Evolutionary conservation across 78 protist genomes (phyloP).

Genomic region (Polysphondylium violaceum): DNA sequence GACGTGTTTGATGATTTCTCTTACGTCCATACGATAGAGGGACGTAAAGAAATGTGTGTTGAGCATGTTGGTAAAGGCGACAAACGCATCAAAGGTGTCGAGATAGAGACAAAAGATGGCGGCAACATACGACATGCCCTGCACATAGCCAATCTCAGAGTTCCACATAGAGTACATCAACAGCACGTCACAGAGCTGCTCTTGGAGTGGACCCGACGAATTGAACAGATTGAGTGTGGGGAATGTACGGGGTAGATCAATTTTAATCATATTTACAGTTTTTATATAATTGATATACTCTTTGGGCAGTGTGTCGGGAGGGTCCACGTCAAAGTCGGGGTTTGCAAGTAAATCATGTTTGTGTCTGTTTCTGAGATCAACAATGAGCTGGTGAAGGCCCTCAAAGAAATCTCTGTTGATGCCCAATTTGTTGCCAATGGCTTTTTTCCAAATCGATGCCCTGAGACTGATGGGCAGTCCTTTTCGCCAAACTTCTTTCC

Average conservation of each 20-base stretch:
- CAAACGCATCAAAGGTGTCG: conserved; percentile 62
- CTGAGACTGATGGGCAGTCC: conserved; percentile 30
- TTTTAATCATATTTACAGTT: conserved; percentile 33
- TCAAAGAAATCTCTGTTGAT: not conserved
- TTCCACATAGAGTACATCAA: conserved; percentile 66
- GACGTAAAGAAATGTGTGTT: conserved; percentile 74
- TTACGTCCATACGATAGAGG: conserved; percentile 66
- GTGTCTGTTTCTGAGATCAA: not conserved
- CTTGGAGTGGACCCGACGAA: conserved; percentile 54
- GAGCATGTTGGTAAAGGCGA: conserved; percentile 61
- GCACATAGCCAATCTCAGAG: conserved; percentile 90
- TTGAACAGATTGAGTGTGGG: conserved; percentile 69
- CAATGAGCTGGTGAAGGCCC: not conserved
- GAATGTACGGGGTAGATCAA: conserved; percentile 89
- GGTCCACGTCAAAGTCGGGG: not conserved
- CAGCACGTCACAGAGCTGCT: conserved; percentile 39
- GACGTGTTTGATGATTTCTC: conserved; percentile 57
- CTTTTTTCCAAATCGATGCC: conserved; percentile 26
- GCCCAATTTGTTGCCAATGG: conserved; percentile 43
- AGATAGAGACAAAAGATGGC: conserved; percentile 45
- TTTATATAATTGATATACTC: conserved; percentile 1
- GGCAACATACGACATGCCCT: conserved; percentile 89
- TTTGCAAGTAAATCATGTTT: not conserved
- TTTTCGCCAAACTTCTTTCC: conserved; percentile 43
- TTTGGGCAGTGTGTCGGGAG: not conserved